Base-by-base conservation (phyloP, 2,329 filamentous ascomycete genomes). In the Talaromyces sp. region DNA sequence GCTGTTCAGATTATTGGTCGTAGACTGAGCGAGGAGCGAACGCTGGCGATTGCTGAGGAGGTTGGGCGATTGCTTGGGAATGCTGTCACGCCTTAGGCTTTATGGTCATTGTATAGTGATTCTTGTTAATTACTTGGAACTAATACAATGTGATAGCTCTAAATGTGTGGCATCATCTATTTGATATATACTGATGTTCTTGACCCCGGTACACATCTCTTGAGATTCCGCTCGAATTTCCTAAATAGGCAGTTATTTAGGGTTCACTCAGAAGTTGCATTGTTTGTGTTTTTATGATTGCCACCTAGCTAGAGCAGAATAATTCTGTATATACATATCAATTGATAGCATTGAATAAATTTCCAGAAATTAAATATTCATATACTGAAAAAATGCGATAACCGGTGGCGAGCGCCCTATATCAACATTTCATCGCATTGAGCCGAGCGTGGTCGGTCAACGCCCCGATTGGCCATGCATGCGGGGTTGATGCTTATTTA, bases 21-120 rank as follows among this genome's bases (percentile, higher is more conserved):
- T 25, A 55, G 60, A 11, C 47, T 62, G 47, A 33, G 36, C 17
- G 60, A 62, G 47, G 84, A 85, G 68, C 84, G 84, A 70, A 69
- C 84, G 9, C 19, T 59, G 36, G 52, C 63, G 61, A 58, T 66
- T 65, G 58, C 65, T 64, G 62, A 57, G 63, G 59, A 65, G 58
- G 27, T 64, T 57, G 69, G 71, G 3, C 70, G 67, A 36, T 59
- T 77, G 11, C 57, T 78, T 28, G 72, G 71, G 0, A 74, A 74
- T 32, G 53, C 51, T 4, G 57, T 67, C 15, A 66, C 65, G 9
- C 65, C 64, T 1, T 65, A 89, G 57, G 33, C 6, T 13, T 17
- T 0, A 25, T 28, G 7, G 25, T 30, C 25, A 17, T 27, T 52
- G 3, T 17, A 33, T 3, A 33, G 32, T 36, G 13, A 36, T 36